These are phyloP conservation scores for Exophiala aquamarina DNA, from an alignment of 2,329 filamentous ascomycete species.

Conservation along the genomic window DNA sequence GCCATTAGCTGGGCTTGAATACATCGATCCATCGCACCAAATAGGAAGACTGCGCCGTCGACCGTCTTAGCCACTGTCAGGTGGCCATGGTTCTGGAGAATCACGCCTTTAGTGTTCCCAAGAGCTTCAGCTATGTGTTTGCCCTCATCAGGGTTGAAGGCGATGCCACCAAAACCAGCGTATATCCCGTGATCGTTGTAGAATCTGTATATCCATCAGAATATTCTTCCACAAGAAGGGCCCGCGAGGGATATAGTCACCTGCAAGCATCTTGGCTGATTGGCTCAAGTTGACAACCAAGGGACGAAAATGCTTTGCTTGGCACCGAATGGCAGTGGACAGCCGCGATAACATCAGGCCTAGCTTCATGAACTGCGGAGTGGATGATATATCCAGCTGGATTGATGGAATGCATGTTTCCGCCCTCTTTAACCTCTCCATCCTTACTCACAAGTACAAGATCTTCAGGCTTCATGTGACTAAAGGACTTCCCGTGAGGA, in stretches of 20 bases:
- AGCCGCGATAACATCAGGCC: slow-evolving; percentile 59
- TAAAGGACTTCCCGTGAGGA: slow-evolving; percentile 36
- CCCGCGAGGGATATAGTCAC: slow-evolving; percentile 1
- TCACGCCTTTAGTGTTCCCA: slow-evolving; percentile 51
- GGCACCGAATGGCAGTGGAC: slow-evolving; percentile 61
- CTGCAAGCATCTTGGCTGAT: slow-evolving; percentile 51
- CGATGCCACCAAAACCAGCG: slow-evolving; percentile 41
- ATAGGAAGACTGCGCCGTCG: slow-evolving; percentile 56
- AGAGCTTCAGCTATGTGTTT: slow-evolving; percentile 42
- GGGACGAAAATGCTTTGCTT: slow-evolving; percentile 61
- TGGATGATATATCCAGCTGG: slow-evolving; percentile 61
- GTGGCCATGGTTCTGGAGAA: slow-evolving; percentile 56
- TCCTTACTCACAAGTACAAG: slow-evolving; percentile 40
- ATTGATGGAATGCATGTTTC: slow-evolving; percentile 41
- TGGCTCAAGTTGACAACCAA: slow-evolving; percentile 60
- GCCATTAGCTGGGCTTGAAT: slow-evolving; percentile 43
- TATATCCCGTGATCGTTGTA: slow-evolving; percentile 40
- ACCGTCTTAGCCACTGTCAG: slow-evolving; percentile 52
- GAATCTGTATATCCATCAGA: slow-evolving; percentile 16
- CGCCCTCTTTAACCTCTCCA: slow-evolving; percentile 39
- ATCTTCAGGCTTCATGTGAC: slow-evolving; percentile 40
- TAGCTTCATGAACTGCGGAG: slow-evolving; percentile 59
- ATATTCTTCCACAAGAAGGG: not conserved
- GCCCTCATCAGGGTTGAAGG: slow-evolving; percentile 39
- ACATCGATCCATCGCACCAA: slow-evolving; percentile 45